Evolutionary conservation across 2,329 filamentous ascomycete genomes (phyloP).

Genomic region (Drechslerella coelobrocha): DNA sequence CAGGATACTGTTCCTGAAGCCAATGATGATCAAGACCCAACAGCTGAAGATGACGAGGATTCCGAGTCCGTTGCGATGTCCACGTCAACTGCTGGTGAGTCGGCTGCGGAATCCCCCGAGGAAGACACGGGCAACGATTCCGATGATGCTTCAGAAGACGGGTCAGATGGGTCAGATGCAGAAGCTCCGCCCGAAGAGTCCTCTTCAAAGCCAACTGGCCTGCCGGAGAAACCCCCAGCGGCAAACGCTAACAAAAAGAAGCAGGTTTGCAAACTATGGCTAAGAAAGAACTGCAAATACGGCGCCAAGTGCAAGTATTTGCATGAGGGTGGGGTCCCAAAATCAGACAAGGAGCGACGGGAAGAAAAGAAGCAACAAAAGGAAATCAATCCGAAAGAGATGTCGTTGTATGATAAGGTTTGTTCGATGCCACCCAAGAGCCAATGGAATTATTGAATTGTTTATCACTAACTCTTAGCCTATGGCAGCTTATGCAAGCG

Average conservation of each 20-base stretch:
- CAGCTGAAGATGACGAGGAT: constrained; percentile 32
- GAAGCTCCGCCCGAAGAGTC: constrained; percentile 45
- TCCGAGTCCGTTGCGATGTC: constrained; percentile 45
- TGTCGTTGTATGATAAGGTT: constrained; percentile 47
- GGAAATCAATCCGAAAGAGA: constrained; percentile 36
- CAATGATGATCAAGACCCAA: constrained; percentile 2
- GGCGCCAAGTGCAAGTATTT: constrained; percentile 48
- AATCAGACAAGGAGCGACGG: constrained; percentile 43
- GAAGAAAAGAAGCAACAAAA: constrained; percentile 49
- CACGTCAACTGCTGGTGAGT: constrained; percentile 35
- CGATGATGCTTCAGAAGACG: constrained; percentile 12
- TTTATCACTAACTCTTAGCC: constrained; percentile 12
- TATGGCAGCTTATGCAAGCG: constrained; percentile 38
- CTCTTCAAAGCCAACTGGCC: constrained; percentile 32
- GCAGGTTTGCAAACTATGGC: constrained; percentile 45
- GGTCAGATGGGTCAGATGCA: constrained; percentile 40
- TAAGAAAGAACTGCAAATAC: constrained; percentile 47
- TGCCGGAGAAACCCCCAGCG: constrained; percentile 39
- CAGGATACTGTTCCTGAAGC: constrained; percentile 1
- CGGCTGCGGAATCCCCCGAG: constrained; percentile 32
- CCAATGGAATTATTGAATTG: background rate
- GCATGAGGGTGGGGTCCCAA: constrained; percentile 47
- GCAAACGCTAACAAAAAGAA: constrained; percentile 41
- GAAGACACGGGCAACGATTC: too few relatives aligned
- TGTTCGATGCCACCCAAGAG: background rate